Conservation (phyloP, 176 grass and related monocot genomes). For the Tillandsia fasciculata region DNA sequence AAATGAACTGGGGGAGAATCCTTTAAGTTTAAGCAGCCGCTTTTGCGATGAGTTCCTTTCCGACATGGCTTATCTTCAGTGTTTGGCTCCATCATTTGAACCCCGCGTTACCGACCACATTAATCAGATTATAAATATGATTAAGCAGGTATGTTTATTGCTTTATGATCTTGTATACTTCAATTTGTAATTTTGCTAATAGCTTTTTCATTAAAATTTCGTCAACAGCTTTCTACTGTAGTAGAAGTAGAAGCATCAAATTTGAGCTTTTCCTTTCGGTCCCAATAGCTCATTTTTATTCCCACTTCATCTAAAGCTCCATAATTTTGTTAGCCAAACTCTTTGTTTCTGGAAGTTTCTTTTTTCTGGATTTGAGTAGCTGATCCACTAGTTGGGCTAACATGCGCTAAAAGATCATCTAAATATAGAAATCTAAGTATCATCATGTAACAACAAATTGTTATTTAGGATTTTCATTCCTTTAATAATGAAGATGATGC, state of each 20-base stretch:
- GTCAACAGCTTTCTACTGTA: neutral
- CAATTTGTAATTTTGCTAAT: neutral
- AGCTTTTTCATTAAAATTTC: neutral
- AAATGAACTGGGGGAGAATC: conserved; percentile 78
- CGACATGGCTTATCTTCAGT: conserved; percentile 83
- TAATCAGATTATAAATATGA: conserved; percentile 84
- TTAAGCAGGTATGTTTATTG: conserved; percentile 54
- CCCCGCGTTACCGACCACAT: conserved; percentile 88
- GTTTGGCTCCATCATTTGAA: conserved; percentile 75
- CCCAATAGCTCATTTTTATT: too few species aligned
- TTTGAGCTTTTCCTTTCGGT: too few species aligned
- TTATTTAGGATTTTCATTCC: too few species aligned
- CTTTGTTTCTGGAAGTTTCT: too few species aligned
- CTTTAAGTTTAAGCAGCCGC: conserved; percentile 69
- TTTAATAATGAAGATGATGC: too few species aligned
- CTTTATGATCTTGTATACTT: neutral
- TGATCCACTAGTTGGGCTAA: too few species aligned
- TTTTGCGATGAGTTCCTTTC: conserved; percentile 77
- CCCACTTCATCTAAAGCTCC: too few species aligned
- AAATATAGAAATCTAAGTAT: neutral
- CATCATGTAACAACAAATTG: neutral
- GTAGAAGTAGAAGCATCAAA: too few species aligned
- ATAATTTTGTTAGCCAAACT: neutral
- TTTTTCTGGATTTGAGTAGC: too few species aligned
- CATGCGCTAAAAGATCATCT: too few species aligned